These are phyloP conservation scores for Pterocarpus macrocarpus DNA, from an alignment of 306 rosid species.

Conservation along the genomic window DNA sequence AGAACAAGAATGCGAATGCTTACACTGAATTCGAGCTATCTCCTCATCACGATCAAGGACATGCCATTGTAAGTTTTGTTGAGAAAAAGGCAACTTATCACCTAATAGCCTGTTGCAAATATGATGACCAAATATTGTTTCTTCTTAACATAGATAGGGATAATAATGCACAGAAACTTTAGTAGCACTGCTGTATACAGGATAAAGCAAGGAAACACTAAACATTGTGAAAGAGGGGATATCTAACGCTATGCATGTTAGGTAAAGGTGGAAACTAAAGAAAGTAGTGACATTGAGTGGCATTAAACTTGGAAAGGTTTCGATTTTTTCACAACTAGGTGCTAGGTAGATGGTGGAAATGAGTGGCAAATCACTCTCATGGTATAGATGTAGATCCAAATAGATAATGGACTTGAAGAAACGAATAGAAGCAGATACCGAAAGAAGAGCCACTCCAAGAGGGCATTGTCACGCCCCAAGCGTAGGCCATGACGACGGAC, in stretches of 20 bases:
- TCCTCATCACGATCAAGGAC: slow-evolving; percentile 87
- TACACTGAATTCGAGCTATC: slow-evolving; percentile 89
- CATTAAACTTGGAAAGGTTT: neutral
- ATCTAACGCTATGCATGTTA: neutral
- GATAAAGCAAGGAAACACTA: neutral
- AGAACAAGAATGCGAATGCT: slow-evolving; percentile 23
- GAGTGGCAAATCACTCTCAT: neutral
- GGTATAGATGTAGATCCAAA: neutral
- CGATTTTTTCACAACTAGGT: neutral
- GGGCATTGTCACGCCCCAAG: slow-evolving; percentile 52
- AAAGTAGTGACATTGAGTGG: neutral
- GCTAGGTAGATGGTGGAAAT: neutral
- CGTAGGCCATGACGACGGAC: no score
- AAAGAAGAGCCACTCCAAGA: slow-evolving; percentile 98
- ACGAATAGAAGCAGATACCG: slow-evolving; percentile 51
- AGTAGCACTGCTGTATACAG: neutral
- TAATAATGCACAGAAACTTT: neutral
- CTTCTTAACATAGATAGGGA: slow-evolving; percentile 6
- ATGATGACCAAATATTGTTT: slow-evolving; percentile 30
- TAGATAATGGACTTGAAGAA: neutral
- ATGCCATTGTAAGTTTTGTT: slow-evolving; percentile 82
- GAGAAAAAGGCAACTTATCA: slow-evolving; percentile 90
- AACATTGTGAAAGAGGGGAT: neutral
- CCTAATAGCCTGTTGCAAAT: slow-evolving; percentile 69
- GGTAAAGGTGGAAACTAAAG: neutral